Conservation (phyloP, 83 land plant genomes). For the Thuja plicata region DNA sequence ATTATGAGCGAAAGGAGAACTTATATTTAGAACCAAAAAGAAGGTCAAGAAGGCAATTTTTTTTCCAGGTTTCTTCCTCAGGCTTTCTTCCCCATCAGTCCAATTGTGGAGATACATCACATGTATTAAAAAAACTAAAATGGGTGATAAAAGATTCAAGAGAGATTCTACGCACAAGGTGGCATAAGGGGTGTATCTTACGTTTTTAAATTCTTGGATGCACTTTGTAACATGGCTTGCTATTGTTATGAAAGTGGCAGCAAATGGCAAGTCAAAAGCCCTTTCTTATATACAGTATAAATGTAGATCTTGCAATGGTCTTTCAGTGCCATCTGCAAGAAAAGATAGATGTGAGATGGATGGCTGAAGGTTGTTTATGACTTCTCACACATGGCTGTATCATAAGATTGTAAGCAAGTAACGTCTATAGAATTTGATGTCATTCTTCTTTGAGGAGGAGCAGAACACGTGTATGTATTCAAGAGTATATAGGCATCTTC, state of each 20-base stretch:
- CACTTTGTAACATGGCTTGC: background rate
- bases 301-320: background rate
- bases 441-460: background rate
- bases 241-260: background rate
- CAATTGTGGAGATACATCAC: background rate
- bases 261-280: background rate
- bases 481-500: constrained; percentile 15
- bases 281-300: background rate
- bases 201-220: constrained; percentile 1
- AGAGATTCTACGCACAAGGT: background rate
- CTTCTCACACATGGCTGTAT: background rate
- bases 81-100: background rate
- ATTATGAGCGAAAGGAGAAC: background rate
- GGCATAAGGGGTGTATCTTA: background rate
- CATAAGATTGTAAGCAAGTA: background rate
- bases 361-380: constrained; percentile 10
- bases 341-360: background rate
- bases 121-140: background rate
- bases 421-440: background rate
- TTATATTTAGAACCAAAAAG: background rate
- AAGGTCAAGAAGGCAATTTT: background rate
- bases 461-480: constrained; percentile 1
- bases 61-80: background rate
- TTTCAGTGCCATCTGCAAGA: background rate
- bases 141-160: no score